These are phyloP conservation scores for Aureobasidium melanogenum DNA, from an alignment of 2,329 filamentous ascomycete genomes.

Conservation along the genomic window DNA sequence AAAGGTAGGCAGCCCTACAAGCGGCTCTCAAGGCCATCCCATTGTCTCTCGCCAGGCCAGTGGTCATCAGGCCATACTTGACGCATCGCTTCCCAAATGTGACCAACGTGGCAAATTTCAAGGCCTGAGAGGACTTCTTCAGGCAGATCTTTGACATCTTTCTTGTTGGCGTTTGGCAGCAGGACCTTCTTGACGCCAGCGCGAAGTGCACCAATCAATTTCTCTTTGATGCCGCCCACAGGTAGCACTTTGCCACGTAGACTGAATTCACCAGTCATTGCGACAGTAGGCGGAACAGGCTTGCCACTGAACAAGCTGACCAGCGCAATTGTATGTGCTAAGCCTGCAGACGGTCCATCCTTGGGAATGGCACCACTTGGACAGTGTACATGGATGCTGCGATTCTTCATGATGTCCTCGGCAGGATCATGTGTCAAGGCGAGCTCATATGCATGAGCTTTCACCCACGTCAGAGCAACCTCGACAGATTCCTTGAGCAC, in stretches of 20 bases:
- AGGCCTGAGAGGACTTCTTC: constrained; percentile 80
- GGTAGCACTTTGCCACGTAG: constrained; percentile 84
- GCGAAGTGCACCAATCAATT: constrained; percentile 85
- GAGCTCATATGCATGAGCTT: constrained; percentile 86
- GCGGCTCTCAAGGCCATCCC: constrained; percentile 66
- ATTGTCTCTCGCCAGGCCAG: constrained; percentile 67
- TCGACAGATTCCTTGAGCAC: constrained; percentile 96
- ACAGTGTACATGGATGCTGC: constrained; percentile 92
- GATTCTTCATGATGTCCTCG: constrained; percentile 91
- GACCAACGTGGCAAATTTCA: constrained; percentile 79
- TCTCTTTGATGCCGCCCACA: constrained; percentile 97
- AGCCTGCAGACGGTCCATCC: constrained; percentile 73
- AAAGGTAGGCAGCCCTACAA: constrained; percentile 42
- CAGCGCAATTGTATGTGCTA: constrained; percentile 87
- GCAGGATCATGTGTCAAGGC: constrained; percentile 71
- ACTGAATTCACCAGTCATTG: constrained; percentile 80
- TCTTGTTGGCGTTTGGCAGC: constrained; percentile 77
- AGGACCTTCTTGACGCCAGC: constrained; percentile 93
- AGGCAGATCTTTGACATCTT: constrained; percentile 85
- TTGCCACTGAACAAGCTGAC: constrained; percentile 84
- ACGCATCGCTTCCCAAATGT: constrained; percentile 90
- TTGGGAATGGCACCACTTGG: constrained; percentile 93
- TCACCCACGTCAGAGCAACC: constrained; percentile 94
- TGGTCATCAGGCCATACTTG: constrained; percentile 84
- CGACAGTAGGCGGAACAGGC: constrained; percentile 79